Base-by-base conservation (phyloP, 1,284 basidiomycete genomes). In the Gomphus sp. region DNA sequence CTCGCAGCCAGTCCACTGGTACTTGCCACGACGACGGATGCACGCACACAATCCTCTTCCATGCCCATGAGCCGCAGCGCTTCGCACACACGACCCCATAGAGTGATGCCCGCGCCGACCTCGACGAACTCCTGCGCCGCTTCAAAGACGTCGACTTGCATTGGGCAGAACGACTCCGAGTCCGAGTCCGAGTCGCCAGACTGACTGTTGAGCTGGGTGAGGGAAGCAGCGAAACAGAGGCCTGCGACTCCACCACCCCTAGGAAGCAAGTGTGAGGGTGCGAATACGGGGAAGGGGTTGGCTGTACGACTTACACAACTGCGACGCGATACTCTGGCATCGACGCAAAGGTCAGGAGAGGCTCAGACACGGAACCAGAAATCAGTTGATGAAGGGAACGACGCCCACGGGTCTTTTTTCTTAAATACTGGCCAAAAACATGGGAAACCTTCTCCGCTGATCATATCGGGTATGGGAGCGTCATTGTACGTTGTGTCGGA, bases 51-150 rank as follows among this genome's bases (percentile, higher is more conserved):
- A 28, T 48, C 33, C 9, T 74, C 66, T 44, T 80, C 80, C 11
- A 84, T 67, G 33, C 77, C 78, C 33, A 84, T 66, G 62, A 71
- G 74, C 58, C 66, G 68, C 44, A 84, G 68, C 56, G 64, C 58
- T 36, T 62, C 59, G 65, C 66, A 66, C 4, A 60, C 81, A 72
- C 65, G 76, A 71, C 79, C 76, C 71, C 71, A 74, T n/a, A 76
- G 54, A 3, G 67, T 69, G 33, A 76, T 71, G 3, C 76, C 77
- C 9, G 76, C 76, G 7, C 77, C 76, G 43, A 76, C 66, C 62
- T 73, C 73, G 0, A 69, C 64, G 57, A 78, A 74, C 31, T 67
- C 64, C 31, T 61, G 54, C 1, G 74, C 71, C 0, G 70, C 69
- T 59, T 76, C 75, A 62, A 74, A 76, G 8, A 77, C 61, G 52